Conservation (phyloP, 169 alveolate genomes). For the Plasmodium gallinaceum region DNA sequence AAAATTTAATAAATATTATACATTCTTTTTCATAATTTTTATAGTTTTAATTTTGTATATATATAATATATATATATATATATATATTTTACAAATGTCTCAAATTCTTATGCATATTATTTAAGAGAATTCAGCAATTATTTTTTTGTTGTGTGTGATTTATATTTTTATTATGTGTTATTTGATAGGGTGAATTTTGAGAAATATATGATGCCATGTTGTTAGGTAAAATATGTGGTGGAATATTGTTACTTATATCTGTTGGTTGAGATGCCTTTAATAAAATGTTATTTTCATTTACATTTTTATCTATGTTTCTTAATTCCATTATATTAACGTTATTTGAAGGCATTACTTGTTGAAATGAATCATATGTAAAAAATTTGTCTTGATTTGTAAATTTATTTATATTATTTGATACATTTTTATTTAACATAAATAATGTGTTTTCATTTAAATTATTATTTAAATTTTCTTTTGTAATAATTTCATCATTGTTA, state of each 20-base stretch:
- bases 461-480: constrained; percentile 28
- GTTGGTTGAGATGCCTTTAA: constrained; percentile 48
- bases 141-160: constrained; percentile 30
- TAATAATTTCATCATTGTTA: constrained; percentile 28
- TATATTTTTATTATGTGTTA: constrained; percentile 30
- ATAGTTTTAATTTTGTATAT: not conserved
- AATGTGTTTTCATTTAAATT: constrained; percentile 38
- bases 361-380: constrained; percentile 44
- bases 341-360: constrained; percentile 18
- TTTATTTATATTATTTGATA: constrained; percentile 32
- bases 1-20: not conserved
- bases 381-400: constrained; percentile 26
- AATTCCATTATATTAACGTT: constrained; percentile 44
- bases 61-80: not conserved
- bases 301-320: constrained; percentile 31
- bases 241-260: constrained; percentile 15
- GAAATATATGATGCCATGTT: constrained; percentile 17
- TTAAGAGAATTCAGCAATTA: not conserved
- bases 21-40: not conserved
- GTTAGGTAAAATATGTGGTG: constrained; percentile 19
- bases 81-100: too few species aligned
- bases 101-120: too few species aligned
- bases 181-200: constrained; percentile 13
- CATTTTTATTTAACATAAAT: constrained; percentile 35
- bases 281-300: constrained; percentile 29